Conservation (phyloP, 805 yeast genomes). For the Yarrowia hollandica region DNA sequence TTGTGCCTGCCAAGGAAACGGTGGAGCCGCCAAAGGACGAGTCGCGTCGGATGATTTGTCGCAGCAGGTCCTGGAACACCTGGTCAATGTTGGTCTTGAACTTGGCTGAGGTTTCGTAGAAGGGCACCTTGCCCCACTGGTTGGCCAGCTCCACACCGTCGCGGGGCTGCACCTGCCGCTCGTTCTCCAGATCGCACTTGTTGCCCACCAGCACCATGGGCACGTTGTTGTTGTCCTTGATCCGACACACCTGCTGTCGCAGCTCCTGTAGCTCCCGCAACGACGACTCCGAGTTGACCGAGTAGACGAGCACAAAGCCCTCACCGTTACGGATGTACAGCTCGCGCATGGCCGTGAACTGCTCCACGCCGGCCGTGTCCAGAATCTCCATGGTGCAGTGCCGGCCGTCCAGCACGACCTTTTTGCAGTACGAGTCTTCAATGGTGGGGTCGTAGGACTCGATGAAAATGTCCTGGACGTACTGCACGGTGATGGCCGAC, state of each 20-base stretch:
- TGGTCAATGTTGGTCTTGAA: conserved; percentile 85
- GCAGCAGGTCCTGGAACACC: conserved; percentile 82
- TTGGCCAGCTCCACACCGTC: conserved; percentile 83
- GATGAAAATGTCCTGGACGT: conserved; percentile 83
- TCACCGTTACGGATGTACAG: conserved; percentile 69
- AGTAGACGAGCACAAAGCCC: conserved; percentile 85
- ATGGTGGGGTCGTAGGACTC: conserved; percentile 96
- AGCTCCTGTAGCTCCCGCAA: conserved; percentile 74
- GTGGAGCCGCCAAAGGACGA: conserved; percentile 32
- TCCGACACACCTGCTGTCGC: conserved; percentile 79
- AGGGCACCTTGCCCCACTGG: conserved; percentile 86
- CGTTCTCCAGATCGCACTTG: conserved; percentile 79
- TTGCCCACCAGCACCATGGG: conserved; percentile 92
- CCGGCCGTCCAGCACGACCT: conserved; percentile 82
- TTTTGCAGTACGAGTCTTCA: conserved; percentile 91
- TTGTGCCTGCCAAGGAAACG: conserved; percentile 24
- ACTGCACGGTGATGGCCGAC: conserved; percentile 88
- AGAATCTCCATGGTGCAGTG: conserved; percentile 82
- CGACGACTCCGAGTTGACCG: conserved; percentile 75
- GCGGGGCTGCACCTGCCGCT: conserved; percentile 72
- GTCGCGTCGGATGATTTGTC: conserved; percentile 83
- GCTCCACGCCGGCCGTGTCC: conserved; percentile 94
- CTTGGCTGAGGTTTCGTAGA: conserved; percentile 93
- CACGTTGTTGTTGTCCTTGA: conserved; percentile 69
- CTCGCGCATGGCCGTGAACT: conserved; percentile 94